Evolutionary conservation across 2,329 filamentous ascomycete species (phyloP), one percentile per base, ranked within the genome.

Genomic region (Daldinia sp.): DNA sequence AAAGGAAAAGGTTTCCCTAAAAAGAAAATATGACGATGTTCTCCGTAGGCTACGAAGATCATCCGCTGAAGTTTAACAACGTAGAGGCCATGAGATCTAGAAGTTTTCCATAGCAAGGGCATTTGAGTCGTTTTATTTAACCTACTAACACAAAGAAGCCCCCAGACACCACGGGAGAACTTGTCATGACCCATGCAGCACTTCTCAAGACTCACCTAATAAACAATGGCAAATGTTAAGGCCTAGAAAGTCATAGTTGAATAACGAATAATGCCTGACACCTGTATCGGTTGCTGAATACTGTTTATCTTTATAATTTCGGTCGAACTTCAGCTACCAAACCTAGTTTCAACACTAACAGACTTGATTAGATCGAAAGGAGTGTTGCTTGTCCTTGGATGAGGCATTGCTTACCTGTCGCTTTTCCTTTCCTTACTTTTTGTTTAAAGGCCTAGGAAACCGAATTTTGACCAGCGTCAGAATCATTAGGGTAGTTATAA

Each of bases 41-140:
- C 53, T 52, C 48, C 47, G 27, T 21, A 21, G 9, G n/a, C 15
- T 55, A 58, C 41, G 51, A 29, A 63, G 32, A 30, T 21, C 58
- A 63, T 48, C 52, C 30, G 41, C 51, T 32, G 11, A 50, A 51
- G 34, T 53, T 27, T 9, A 39, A 50, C 50, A 35, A 13, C 32
- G 41, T 41, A 29, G 27, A 23, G 25, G 50, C 62, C 29, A 61
- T 34, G 30, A 56, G 39, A 49, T 66, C 64, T 61, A 58, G 68
- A 69, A 68, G 45, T 25, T 66, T 70, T 72, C 65, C 64, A 63
- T 57, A 3, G 66, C 54, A 58, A 56, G 57, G 63, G 17, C 32
- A 37, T 27, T 52, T 61, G 60, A 61, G 54, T 64, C 61, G 68
- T 70, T 59, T 72, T 70, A 69, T 72, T 58, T 45, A 61, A 53